Percentiles rank a stretch among this genome's conserved stretches.
These are phyloP conservation scores for Acacia pycnantha DNA, from an alignment of 331 rosid species.

Conservation along the genomic window DNA sequence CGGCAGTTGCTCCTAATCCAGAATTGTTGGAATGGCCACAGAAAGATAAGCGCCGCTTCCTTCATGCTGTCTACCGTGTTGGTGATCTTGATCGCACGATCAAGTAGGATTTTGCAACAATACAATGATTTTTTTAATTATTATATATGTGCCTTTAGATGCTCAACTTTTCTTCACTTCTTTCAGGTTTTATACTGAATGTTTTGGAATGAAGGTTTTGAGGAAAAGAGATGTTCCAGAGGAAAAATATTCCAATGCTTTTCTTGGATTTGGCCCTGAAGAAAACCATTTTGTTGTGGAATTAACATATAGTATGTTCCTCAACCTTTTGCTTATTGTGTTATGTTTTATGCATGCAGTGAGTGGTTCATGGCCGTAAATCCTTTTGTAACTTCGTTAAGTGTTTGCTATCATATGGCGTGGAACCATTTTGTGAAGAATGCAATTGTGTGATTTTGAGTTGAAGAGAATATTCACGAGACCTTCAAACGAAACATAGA, in stretches of 20 bases:
- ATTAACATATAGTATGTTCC: conserved; percentile 75
- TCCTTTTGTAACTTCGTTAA: neutral
- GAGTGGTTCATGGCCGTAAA: neutral
- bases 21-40: conserved; percentile 85
- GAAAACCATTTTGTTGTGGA: conserved; percentile 80
- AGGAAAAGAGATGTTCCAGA: conserved; percentile 86
- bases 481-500: neutral
- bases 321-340: neutral
- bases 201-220: conserved; percentile 81
- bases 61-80: conserved; percentile 93
- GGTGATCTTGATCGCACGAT: conserved; percentile 96
- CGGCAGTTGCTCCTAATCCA: conserved; percentile 41
- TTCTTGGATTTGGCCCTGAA: conserved; percentile 88
- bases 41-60: conserved; percentile 83
- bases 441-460: neutral
- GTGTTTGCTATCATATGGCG: neutral
- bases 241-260: conserved; percentile 88
- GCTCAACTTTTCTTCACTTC: neutral
- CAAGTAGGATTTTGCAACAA: conserved; percentile 47
- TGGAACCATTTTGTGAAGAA: neutral
- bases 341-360: conserved; percentile 9
- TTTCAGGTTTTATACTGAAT: conserved; percentile 82
- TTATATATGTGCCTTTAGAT: neutral
- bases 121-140: conserved; percentile 3
- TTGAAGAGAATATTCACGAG: neutral